phyloP scores from a whole-genome alignment of 441 rosid genomes.

The Rhodomyrtus psidioides region DNA sequence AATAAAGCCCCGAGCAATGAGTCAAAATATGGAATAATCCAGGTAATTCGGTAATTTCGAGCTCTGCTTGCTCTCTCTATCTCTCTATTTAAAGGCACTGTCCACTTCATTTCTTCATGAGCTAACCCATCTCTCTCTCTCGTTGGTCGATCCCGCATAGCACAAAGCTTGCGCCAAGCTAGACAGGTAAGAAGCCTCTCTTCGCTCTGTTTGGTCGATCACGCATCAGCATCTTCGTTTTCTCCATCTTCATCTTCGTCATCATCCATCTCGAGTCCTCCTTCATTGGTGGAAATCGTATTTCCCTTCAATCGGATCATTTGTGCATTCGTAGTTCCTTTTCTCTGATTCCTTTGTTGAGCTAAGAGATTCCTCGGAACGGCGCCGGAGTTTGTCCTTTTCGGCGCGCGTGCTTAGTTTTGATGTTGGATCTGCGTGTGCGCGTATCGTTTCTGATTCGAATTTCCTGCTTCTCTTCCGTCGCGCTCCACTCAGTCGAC shows the following conservation, averaged over 20 bases:
- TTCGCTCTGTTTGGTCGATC: not conserved
- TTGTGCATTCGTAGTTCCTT: not conserved
- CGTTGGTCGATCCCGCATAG: not conserved
- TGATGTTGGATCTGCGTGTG: not conserved
- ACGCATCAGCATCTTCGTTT: not conserved
- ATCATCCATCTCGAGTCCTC: not conserved
- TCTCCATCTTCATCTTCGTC: not conserved
- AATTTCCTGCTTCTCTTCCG: not conserved
- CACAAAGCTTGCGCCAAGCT: not conserved
- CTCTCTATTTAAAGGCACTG: not conserved
- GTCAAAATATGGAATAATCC: not conserved
- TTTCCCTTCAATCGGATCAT: not conserved
- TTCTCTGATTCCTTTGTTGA: not conserved
- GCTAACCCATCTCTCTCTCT: not conserved
- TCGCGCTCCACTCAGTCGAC: not conserved
- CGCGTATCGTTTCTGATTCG: not conserved
- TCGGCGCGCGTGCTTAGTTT: not conserved
- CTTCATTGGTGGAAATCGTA: not conserved
- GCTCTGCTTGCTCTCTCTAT: not conserved
- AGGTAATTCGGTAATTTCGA: not conserved
- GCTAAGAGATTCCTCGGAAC: not conserved
- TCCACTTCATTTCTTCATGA: not conserved
- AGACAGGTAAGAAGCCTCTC: not conserved
- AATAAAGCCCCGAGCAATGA: not conserved
- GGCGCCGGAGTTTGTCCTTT: not conserved